phyloP scores from a whole-genome alignment of 2,329 filamentous ascomycete species.

The Epichloe festucae region DNA sequence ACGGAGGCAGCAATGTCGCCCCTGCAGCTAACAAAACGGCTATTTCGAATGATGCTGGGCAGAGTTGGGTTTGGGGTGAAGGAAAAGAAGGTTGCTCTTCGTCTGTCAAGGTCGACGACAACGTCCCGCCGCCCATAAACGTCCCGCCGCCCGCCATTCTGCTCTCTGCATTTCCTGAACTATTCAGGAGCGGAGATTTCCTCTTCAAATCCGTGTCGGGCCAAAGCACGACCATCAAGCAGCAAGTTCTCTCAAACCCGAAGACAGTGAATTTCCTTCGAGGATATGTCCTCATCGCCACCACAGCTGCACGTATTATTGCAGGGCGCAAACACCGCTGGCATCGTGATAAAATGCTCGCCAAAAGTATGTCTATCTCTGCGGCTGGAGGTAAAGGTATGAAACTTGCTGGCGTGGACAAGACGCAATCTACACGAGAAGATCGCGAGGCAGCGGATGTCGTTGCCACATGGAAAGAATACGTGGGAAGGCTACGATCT shows the following conservation, averaged over 20 bases:
- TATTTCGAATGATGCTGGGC: conserved; percentile 12
- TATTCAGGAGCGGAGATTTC: conserved; percentile 53
- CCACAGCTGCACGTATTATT: conserved; percentile 66
- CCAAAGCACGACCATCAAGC: conserved; percentile 43
- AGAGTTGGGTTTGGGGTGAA: conserved; percentile 38
- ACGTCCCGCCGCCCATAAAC: conserved; percentile 58
- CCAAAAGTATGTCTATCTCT: conserved; percentile 82
- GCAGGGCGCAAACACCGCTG: conserved; percentile 77
- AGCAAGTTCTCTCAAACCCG: conserved; percentile 49
- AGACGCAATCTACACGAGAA: conserved; percentile 67
- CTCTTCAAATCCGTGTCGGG: conserved; percentile 54
- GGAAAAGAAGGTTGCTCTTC: conserved; percentile 20
- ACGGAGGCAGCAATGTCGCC: conserved; percentile 9
- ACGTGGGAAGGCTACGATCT: conserved; percentile 62
- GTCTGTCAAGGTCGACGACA: conserved; percentile 14
- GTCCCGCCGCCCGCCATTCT: conserved; percentile 80
- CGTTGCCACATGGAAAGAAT: conserved; percentile 58
- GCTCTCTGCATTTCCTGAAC: conserved; percentile 58
- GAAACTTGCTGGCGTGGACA: conserved; percentile 82
- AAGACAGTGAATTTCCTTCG: conserved; percentile 49
- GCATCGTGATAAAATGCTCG: conserved; percentile 76
- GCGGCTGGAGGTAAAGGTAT: conserved; percentile 67
- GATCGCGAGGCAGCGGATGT: conserved; percentile 75
- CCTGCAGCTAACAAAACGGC: conserved; percentile 8
- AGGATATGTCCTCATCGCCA: conserved; percentile 49